phyloP scores from a whole-genome alignment of 805 yeast species.

The Phaffomyces thermotolerans region DNA sequence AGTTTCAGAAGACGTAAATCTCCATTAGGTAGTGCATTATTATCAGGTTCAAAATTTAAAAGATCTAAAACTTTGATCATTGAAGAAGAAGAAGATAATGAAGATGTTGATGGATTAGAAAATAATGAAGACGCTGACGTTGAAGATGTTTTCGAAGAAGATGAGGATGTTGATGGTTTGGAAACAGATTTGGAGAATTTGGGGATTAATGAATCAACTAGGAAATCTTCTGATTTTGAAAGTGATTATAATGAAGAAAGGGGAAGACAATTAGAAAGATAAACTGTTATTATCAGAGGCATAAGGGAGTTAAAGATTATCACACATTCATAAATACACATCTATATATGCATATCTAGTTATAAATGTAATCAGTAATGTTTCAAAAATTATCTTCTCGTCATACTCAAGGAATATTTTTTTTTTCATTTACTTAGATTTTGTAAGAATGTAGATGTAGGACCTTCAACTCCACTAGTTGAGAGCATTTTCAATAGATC shows the following conservation, averaged over 20 bases:
- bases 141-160: slow-evolving; percentile 2
- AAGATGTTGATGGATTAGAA: slow-evolving; percentile 5
- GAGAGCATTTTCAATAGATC: slow-evolving; percentile 24
- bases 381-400: too few relatives aligned
- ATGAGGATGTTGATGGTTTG: slow-evolving; percentile 11
- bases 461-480: slow-evolving; percentile 26
- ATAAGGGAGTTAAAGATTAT: not conserved
- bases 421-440: slow-evolving; percentile 6
- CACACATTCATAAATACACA: too few relatives aligned
- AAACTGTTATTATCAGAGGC: not conserved
- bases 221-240: slow-evolving; percentile 22
- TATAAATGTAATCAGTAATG: too few relatives aligned
- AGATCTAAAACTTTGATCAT: slow-evolving; percentile 16
- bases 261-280: slow-evolving; percentile 9
- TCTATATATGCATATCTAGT: too few relatives aligned
- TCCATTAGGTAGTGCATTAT: slow-evolving; percentile 22
- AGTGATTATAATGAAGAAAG: slow-evolving; percentile 15
- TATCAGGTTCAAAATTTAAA: slow-evolving; percentile 13
- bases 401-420: not conserved
- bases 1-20: slow-evolving; percentile 20
- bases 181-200: slow-evolving; percentile 19
- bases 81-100: slow-evolving; percentile 21
- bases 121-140: slow-evolving; percentile 1
- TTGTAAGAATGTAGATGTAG: slow-evolving; percentile 29
- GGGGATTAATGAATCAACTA: slow-evolving; percentile 15